phyloP scores from a whole-genome alignment of 1,139 yeast genomes.

The Pneumocystis canis region DNA sequence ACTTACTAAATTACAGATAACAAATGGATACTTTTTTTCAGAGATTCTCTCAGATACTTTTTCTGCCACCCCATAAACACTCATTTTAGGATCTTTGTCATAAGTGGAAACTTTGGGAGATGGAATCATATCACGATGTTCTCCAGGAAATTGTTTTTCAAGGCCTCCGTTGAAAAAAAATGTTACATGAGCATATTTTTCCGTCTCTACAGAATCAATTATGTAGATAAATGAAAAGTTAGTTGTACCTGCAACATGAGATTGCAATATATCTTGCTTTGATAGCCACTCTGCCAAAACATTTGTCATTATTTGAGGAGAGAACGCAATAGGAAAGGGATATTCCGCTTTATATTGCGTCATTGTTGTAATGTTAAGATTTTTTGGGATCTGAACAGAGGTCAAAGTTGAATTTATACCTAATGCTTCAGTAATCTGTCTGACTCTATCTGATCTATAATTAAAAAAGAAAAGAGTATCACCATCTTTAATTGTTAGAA shows the following conservation, averaged over 20 bases:
- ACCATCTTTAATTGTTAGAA: constrained; percentile 6
- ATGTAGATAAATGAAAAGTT: neutral
- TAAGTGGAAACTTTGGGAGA: constrained; percentile 17
- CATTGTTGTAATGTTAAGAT: constrained; percentile 16
- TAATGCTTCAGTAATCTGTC: constrained; percentile 16
- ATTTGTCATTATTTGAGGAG: constrained; percentile 17
- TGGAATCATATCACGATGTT: constrained; percentile 16
- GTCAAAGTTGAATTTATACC: constrained; percentile 17
- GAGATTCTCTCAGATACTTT: constrained; percentile 14
- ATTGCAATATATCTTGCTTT: constrained; percentile 14
- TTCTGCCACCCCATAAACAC: constrained; percentile 16
- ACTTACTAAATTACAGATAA: constrained; percentile 16
- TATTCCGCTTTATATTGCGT: constrained; percentile 18
- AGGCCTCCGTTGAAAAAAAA: constrained; percentile 18
- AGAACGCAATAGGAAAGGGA: constrained; percentile 16
- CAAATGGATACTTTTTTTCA: constrained; percentile 15
- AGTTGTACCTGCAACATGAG: constrained; percentile 12
- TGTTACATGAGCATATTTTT: constrained; percentile 17
- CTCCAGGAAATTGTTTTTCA: constrained; percentile 15
- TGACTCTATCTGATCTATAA: constrained; percentile 17
- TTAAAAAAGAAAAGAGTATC: constrained; percentile 17
- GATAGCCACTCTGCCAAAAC: constrained; percentile 18
- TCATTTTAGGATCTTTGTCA: constrained; percentile 16
- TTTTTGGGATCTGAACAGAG: constrained; percentile 14
- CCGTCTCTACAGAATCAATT: constrained; percentile 11